These are phyloP conservation scores for Dalbergia cochinchinensis DNA, from an alignment of 306 rosid genomes.

Conservation along the genomic window DNA sequence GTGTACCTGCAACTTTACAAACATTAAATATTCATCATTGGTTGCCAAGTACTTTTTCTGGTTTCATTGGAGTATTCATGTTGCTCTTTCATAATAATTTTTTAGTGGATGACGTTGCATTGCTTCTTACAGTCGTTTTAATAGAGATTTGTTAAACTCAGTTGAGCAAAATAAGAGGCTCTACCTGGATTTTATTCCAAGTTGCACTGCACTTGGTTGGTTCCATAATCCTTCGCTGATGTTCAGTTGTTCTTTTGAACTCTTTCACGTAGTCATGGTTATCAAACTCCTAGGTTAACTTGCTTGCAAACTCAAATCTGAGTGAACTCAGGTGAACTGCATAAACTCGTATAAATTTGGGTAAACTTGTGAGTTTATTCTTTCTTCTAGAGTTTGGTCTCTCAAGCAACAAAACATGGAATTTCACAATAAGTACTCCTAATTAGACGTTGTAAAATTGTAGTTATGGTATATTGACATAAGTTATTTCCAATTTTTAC, in stretches of 20 bases:
- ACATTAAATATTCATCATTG: constrained; percentile 1
- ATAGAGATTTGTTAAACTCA: constrained; percentile 18
- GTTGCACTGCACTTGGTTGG: neutral
- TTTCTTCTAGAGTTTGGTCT: too few species aligned
- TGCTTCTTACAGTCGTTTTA: constrained; percentile 31
- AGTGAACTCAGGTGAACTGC: too few species aligned
- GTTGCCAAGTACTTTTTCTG: constrained; percentile 11
- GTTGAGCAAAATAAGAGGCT: constrained; percentile 23
- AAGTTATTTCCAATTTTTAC: too few species aligned
- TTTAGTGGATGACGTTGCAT: constrained; percentile 24
- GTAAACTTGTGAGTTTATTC: too few species aligned
- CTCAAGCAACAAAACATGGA: too few species aligned
- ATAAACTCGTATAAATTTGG: too few species aligned
- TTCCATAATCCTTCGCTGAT: constrained; percentile 20
- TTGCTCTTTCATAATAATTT: constrained; percentile 13
- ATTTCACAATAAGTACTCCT: too few species aligned
- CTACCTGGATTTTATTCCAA: constrained; percentile 14
- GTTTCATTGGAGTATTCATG: constrained; percentile 21
- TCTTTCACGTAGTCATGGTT: neutral
- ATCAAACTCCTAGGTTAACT: too few species aligned
- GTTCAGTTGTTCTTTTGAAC: constrained; percentile 26
- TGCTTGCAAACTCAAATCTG: too few species aligned
- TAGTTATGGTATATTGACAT: too few species aligned
- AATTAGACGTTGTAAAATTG: too few species aligned
- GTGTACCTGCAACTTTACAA: constrained; percentile 15